phyloP scores from a whole-genome alignment of 306 rosid species.

The Dryas octopetala region DNA sequence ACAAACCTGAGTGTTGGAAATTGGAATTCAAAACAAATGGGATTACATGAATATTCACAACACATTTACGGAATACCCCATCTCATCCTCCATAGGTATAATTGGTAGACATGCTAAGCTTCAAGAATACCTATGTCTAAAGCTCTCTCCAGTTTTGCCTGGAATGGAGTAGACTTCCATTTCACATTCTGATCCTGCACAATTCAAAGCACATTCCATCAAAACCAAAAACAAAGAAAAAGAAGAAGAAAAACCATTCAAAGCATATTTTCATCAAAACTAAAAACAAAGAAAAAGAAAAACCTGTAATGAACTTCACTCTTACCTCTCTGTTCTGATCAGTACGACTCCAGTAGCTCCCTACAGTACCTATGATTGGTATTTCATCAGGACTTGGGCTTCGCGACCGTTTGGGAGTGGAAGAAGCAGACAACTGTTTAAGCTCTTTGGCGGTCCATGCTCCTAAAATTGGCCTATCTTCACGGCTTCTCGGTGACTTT shows the following conservation, averaged over 20 bases:
- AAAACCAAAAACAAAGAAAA: neutral
- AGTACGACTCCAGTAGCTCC: slow-evolving; percentile 75
- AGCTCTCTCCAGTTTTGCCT: slow-evolving; percentile 40
- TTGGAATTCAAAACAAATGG: neutral
- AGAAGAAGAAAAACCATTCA: too few species aligned
- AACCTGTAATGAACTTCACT: neutral
- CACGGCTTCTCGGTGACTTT: slow-evolving; percentile 35
- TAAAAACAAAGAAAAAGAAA: neutral
- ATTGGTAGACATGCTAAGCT: slow-evolving; percentile 25
- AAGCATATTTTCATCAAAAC: too few species aligned
- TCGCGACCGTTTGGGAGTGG: slow-evolving; percentile 38
- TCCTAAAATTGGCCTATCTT: slow-evolving; percentile 63
- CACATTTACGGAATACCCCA: neutral
- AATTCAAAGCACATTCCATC: neutral
- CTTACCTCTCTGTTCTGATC: slow-evolving; percentile 35
- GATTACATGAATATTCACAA: neutral
- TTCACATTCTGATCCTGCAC: slow-evolving; percentile 40
- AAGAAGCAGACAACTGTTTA: slow-evolving; percentile 34
- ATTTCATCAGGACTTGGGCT: slow-evolving; percentile 50
- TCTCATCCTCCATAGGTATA: neutral
- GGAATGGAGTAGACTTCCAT: slow-evolving; percentile 36
- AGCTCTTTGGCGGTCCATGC: slow-evolving; percentile 55
- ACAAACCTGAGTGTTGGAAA: too few species aligned
- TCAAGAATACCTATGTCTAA: slow-evolving; percentile 35
- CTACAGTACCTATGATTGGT: slow-evolving; percentile 66